phyloP scores from a whole-genome alignment of 352 stramenopile genomes.

The Globisporangium parvum region DNA sequence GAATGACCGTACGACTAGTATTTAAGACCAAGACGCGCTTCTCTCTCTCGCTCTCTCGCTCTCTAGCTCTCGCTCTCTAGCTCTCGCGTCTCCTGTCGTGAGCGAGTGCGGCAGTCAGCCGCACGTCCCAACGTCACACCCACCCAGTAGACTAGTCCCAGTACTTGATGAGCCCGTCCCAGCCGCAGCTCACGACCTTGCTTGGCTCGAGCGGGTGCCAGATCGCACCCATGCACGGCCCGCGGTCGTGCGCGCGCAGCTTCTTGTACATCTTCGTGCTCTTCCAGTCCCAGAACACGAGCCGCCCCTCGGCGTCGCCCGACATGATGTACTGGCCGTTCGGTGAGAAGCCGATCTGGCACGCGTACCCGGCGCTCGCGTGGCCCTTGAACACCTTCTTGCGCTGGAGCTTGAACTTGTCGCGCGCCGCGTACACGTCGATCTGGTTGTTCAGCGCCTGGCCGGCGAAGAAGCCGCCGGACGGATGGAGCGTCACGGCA shows the following conservation, averaged over 20 bases:
- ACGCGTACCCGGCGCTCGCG: constrained; percentile 94
- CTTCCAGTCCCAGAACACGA: constrained; percentile 99
- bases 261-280: constrained; percentile 89
- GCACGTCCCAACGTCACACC: too few species aligned
- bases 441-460: constrained; percentile 99
- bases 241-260: constrained; percentile 88
- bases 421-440: constrained; percentile 92
- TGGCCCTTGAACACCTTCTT: constrained; percentile 94
- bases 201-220: constrained; percentile 98
- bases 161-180: constrained; percentile 99
- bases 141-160: constrained; percentile 96
- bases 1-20: constrained; percentile 8
- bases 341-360: constrained; percentile 93
- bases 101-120: too few species aligned
- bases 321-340: constrained; percentile 94
- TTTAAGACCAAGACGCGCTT: constrained; percentile 2
- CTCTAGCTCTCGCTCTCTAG: too few species aligned
- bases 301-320: constrained; percentile 94
- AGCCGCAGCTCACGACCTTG: constrained; percentile 96
- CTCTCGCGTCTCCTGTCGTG: too few species aligned
- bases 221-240: constrained; percentile 90
- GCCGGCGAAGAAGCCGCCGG: constrained; percentile 88
- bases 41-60: too few species aligned
- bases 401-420: constrained; percentile 94
- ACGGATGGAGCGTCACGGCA: constrained; percentile 92